Conservation (phyloP, 116 monocot genomes). For the Phalaenopsis hybrid region DNA sequence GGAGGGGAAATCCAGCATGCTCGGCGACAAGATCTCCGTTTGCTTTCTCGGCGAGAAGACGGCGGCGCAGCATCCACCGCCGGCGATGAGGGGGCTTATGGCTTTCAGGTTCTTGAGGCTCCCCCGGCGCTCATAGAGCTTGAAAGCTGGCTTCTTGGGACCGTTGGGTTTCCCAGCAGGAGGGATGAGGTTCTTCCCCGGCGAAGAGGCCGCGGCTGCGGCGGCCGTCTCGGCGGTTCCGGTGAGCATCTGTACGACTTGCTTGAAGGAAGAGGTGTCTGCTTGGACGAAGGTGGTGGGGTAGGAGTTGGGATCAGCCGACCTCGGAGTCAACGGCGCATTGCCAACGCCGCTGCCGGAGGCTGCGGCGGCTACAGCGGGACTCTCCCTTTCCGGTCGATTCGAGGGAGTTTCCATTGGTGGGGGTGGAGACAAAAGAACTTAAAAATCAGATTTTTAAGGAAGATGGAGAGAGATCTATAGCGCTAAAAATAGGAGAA, state of each 20-base stretch:
- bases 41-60: constrained; percentile 8
- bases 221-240: constrained; percentile 19
- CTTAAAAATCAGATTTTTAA: neutral
- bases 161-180: constrained; percentile 8
- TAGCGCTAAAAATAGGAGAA: neutral
- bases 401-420: neutral
- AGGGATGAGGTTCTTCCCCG: constrained; percentile 1
- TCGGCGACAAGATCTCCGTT: constrained; percentile 19
- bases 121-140: constrained; percentile 28
- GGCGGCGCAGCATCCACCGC: no score
- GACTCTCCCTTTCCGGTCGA: neutral
- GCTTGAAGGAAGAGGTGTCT: constrained; percentile 27
- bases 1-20: constrained; percentile 20
- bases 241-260: constrained; percentile 25
- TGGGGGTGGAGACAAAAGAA: neutral
- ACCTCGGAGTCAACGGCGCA: neutral
- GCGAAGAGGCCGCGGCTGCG: constrained; percentile 3
- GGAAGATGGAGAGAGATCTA: neutral
- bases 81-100: constrained; percentile 12
- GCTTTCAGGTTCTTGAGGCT: constrained; percentile 19
- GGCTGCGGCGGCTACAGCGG: neutral
- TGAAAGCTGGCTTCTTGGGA: constrained; percentile 23
- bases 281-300: constrained; percentile 27
- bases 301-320: neutral
- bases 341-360: neutral